Conservation (phyloP, 257 asterid species). For the Ophiorrhiza pumila region DNA sequence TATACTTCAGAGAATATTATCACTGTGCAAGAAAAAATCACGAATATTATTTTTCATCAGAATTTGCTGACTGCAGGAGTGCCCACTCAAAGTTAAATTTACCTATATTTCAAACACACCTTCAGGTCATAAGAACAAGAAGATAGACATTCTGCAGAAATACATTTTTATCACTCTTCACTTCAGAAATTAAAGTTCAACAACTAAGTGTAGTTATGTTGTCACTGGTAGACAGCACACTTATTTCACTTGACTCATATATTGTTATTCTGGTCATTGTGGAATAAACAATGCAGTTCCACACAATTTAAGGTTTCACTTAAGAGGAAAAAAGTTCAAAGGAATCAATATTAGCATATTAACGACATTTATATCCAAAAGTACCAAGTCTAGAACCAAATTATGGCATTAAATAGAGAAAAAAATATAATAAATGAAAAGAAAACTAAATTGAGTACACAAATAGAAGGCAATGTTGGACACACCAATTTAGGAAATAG, state of each 20-base stretch:
- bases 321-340: neutral
- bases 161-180: neutral
- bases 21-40: neutral
- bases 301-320: neutral
- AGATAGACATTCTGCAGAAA: neutral
- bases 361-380: neutral
- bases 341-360: neutral
- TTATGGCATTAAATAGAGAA: neutral
- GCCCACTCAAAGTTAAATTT: neutral
- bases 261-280: neutral
- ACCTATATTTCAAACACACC: neutral
- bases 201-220: neutral
- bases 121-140: neutral
- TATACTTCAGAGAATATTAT: neutral
- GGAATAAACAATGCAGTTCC: neutral
- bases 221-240: neutral
- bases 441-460: slow-evolving; percentile 5
- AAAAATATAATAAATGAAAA: neutral
- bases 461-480: neutral
- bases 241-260: neutral
- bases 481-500: slow-evolving; percentile 2
- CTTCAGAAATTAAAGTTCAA: neutral
- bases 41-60: neutral
- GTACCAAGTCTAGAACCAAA: neutral
- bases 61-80: neutral